phyloP scores from a whole-genome alignment of 2,329 filamentous ascomycete genomes.

The Juglanconis juglandina region DNA sequence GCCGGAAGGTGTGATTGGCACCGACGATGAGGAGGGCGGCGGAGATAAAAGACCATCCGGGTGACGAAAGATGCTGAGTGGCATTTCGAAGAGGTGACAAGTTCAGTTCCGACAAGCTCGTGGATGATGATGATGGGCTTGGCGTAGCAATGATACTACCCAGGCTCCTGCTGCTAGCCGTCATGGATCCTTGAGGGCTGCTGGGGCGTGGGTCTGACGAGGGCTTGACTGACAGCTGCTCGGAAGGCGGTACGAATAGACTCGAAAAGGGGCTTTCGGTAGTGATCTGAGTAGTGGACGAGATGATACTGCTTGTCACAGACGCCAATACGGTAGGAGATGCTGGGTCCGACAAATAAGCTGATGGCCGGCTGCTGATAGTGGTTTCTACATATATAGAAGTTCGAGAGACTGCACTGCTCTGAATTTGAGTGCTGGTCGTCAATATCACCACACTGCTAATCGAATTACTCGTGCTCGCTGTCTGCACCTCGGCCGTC shows the following conservation, averaged over 20 bases:
- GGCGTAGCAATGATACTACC: not conserved
- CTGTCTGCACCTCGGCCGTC: no score
- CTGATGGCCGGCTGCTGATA: no score
- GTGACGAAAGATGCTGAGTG: not conserved
- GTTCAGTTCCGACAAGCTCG: not conserved
- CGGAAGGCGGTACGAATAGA: not conserved
- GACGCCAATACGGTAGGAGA: no score
- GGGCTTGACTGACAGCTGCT: not conserved
- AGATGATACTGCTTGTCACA: not conserved
- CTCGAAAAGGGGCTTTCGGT: not conserved
- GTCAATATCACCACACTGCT: no score
- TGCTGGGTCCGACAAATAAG: no score
- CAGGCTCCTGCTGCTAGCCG: not conserved
- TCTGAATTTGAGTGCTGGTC: no score
- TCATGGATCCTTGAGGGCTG: not conserved
- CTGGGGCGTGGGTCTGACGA: not conserved
- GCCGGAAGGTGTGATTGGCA: not conserved
- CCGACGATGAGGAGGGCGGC: not conserved
- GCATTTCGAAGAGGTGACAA: not conserved
- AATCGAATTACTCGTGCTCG: no score
- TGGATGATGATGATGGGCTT: not conserved
- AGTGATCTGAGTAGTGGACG: not conserved
- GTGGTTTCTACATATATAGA: no score
- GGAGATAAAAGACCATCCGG: not conserved
- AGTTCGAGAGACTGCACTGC: no score